These are phyloP conservation scores for Trichoderma hamatum DNA, from an alignment of 2,329 filamentous ascomycete species.

Conservation along the genomic window DNA sequence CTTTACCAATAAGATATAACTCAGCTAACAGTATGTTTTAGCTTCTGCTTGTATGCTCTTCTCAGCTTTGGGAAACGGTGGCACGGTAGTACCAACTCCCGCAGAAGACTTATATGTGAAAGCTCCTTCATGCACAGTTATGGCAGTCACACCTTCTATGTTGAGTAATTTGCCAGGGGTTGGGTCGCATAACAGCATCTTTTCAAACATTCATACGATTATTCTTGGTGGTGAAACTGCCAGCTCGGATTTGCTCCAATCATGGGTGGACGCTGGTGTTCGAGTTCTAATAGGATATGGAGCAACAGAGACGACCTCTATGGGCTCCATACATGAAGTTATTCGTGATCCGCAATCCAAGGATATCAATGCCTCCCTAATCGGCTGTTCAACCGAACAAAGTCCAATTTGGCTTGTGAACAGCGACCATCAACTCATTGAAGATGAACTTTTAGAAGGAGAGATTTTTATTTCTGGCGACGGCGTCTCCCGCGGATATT, in stretches of 20 bases:
- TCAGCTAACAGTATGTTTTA: background rate
- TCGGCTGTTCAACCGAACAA: constrained; percentile 9
- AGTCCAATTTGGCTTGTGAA: background rate
- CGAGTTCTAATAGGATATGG: constrained; percentile 21
- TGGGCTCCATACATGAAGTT: constrained; percentile 18
- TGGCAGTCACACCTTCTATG: constrained; percentile 22
- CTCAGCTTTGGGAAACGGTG: constrained; percentile 16
- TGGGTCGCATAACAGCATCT: background rate
- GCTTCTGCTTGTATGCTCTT: constrained; percentile 26
- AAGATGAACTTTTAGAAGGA: constrained; percentile 7
- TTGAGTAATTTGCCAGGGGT: background rate
- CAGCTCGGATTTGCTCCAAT: background rate
- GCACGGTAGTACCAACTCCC: constrained; percentile 17
- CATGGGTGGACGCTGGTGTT: constrained; percentile 18
- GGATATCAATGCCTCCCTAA: constrained; percentile 3
- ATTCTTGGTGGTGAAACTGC: constrained; percentile 24
- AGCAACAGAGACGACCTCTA: constrained; percentile 21
- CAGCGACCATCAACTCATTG: background rate
- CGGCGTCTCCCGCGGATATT: constrained; percentile 19
- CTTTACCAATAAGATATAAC: background rate
- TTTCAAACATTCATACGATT: background rate
- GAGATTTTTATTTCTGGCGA: constrained; percentile 23
- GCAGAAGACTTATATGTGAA: constrained; percentile 17
- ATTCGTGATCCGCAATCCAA: background rate
- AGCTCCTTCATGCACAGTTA: constrained; percentile 23